Evolutionary conservation across 2,329 filamentous ascomycete species (phyloP), one percentile per base, ranked within the genome.

Genomic region (Sphaerulina populicola): DNA sequence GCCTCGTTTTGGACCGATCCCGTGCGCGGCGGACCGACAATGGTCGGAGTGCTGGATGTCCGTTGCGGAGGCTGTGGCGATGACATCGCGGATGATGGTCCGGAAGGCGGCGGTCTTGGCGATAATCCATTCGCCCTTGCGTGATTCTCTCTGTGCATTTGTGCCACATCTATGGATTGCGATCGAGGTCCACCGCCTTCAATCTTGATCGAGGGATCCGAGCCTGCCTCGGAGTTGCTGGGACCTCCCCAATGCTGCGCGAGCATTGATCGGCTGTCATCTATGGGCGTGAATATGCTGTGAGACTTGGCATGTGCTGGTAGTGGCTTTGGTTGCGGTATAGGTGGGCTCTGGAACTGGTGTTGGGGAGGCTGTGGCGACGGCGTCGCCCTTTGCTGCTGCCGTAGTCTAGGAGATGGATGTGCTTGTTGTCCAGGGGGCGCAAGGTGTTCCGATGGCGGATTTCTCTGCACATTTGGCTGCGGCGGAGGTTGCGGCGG

Each of bases 271-370:
- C 87, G 80, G 61, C 86, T 89, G 66, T 95, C 90, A 62, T 97
- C 93, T 56, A 98, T 94, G 0, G 93, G 93, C 0, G 93, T 98
- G 66, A 97, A 97, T 53, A 98, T 97, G 68, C 90, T 96, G 66
- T 90, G 85, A 18, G 85, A 84, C 67, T 90, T 90, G 31, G 76
- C 70, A 31, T 72, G 69, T 15, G 64, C 71, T 6, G 76, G 74
- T 2, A 79, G 61, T 5, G 86, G 83, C 62, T 84, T 86, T 2
- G 85, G 83, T 57, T 86, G 72, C 59, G 50, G 81, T 72, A 66
- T 76, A 66, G 59, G 79, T 56, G 64, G 77, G 67, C 69, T 81
- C 64, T 66, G 72, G 65, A 73, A 77, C 60, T 70, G 68, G 11
- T 62, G 66, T 30, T 76, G 77, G 33, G 74, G 73, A 12, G 74